Evolutionary conservation across 805 yeast genomes (phyloP).

Genomic region (Saturnispora bothae): DNA sequence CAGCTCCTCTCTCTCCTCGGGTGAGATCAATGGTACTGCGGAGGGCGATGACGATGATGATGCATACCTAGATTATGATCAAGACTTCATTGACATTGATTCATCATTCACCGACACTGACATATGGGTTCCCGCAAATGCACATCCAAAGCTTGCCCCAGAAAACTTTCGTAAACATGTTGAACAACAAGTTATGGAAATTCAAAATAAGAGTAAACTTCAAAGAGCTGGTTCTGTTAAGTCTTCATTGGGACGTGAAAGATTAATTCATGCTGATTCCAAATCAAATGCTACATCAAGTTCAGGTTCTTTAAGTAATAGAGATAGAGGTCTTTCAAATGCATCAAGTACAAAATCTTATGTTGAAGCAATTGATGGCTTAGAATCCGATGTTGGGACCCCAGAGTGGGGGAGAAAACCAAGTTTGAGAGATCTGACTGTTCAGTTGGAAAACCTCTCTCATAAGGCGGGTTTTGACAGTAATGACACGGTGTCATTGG

Average conservation of each 20-base stretch:
- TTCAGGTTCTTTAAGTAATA: not conserved
- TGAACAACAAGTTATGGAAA: constrained; percentile 44
- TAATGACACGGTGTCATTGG: constrained; percentile 73
- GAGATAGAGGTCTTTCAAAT: constrained; percentile 2
- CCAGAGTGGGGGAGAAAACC: constrained; percentile 29
- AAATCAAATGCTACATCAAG: not conserved
- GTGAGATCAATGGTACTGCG: not conserved
- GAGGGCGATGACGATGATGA: constrained; percentile 3
- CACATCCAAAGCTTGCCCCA: constrained; percentile 94
- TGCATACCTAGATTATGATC: constrained; percentile 19
- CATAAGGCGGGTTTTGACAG: constrained; percentile 71
- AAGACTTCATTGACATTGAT: constrained; percentile 12
- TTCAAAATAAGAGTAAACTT: constrained; percentile 29
- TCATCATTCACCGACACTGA: constrained; percentile 8
- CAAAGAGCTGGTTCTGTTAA: constrained; percentile 21
- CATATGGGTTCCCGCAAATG: constrained; percentile 92
- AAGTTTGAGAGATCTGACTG: constrained; percentile 60
- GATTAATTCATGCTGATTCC: constrained; percentile 13
- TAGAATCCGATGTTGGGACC: constrained; percentile 4
- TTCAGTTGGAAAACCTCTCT: constrained; percentile 63
- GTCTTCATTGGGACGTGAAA: constrained; percentile 17
- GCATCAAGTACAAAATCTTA: constrained; percentile 2
- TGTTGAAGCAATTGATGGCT: constrained; percentile 6
- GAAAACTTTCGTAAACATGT: constrained; percentile 68
- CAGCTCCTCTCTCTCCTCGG: no score